Evolutionary conservation across 1,139 yeast species (phyloP).

Genomic region (Zygoascus hellenicus): DNA sequence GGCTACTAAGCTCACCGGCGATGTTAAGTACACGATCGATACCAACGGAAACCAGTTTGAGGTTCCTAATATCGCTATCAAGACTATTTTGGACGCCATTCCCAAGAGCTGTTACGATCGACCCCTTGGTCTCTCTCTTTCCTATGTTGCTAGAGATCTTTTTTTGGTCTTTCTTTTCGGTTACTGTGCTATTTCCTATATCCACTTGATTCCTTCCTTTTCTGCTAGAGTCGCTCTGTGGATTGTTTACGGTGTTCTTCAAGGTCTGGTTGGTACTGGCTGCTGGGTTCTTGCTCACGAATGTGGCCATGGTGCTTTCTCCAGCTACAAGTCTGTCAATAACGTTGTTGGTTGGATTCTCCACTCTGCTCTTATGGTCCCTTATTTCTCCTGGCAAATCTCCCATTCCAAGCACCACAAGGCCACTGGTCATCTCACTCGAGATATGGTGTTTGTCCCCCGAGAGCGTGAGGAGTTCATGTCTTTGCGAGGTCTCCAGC

Average conservation of each 20-base stretch:
- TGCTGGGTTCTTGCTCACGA: slow-evolving; percentile 86
- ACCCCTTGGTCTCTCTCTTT: slow-evolving; percentile 49
- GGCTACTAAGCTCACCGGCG: slow-evolving; percentile 14
- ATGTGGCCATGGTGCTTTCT: slow-evolving; percentile 85
- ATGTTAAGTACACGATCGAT: slow-evolving; percentile 35
- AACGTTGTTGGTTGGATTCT: slow-evolving; percentile 77
- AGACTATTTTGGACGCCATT: slow-evolving; percentile 64
- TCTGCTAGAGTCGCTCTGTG: slow-evolving; percentile 51
- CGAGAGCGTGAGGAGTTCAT: slow-evolving; percentile 53
- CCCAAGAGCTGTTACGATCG: slow-evolving; percentile 75
- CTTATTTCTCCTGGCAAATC: slow-evolving; percentile 82
- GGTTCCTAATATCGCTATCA: slow-evolving; percentile 70
- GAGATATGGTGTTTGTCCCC: slow-evolving; percentile 83
- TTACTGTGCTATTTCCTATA: slow-evolving; percentile 47
- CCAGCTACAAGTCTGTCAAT: slow-evolving; percentile 62
- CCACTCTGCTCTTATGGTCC: slow-evolving; percentile 73
- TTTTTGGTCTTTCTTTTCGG: slow-evolving; percentile 46
- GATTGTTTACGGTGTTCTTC: slow-evolving; percentile 49
- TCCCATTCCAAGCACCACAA: slow-evolving; percentile 83
- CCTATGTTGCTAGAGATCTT: slow-evolving; percentile 63
- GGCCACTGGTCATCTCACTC: slow-evolving; percentile 74
- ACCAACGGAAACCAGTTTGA: slow-evolving; percentile 60
- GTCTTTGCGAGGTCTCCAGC: slow-evolving; percentile 22
- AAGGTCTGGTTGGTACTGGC: slow-evolving; percentile 72
- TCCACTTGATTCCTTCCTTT: slow-evolving; percentile 46